A percentile compares a stretch with the other conserved stretches of the same genome.
phyloP scores from a whole-genome alignment of 768 basidiomycete species.

The Hygrophorus pudorinus region DNA sequence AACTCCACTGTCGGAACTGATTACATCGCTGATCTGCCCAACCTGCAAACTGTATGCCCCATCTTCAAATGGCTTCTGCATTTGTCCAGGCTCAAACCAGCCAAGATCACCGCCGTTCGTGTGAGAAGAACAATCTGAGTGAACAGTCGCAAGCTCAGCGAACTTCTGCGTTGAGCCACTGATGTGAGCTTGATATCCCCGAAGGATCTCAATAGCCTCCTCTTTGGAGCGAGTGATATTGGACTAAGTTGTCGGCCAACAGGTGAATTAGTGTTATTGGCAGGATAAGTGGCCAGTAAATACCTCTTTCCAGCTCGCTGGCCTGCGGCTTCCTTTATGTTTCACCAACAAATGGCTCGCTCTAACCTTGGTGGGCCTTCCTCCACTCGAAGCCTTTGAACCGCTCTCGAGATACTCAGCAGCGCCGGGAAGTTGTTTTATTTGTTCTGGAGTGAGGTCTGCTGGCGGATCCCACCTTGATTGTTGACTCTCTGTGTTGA shows the following conservation, averaged over 20 bases:
- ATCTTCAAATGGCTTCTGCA: slow-evolving; percentile 98
- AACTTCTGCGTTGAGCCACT: slow-evolving; percentile 51
- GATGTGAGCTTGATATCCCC: slow-evolving; percentile 54
- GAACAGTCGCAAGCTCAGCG: slow-evolving; percentile 55
- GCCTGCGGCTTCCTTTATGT: slow-evolving; percentile 69
- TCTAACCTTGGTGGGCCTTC: slow-evolving; percentile 41
- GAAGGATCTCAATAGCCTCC: slow-evolving; percentile 78
- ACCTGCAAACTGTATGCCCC: slow-evolving; percentile 64
- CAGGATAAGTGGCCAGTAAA: slow-evolving; percentile 13
- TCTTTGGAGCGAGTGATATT: slow-evolving; percentile 82
- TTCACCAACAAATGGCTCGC: slow-evolving; percentile 97
- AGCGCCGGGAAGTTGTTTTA: slow-evolving; percentile 59
- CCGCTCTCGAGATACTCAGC: slow-evolving; percentile 29
- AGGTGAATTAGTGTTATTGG: slow-evolving; percentile 3
- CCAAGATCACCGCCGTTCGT: slow-evolving; percentile 80
- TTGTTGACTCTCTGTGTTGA: slow-evolving; percentile 55
- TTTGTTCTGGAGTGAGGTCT: slow-evolving; percentile 50
- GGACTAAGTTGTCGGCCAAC: slow-evolving; percentile 25
- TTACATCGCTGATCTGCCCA: slow-evolving; percentile 70
- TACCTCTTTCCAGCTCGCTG: slow-evolving; percentile 82
- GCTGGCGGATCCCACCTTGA: slow-evolving; percentile 78
- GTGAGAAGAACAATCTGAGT: slow-evolving; percentile 91
- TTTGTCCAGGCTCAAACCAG: slow-evolving; percentile 73
- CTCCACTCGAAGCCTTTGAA: slow-evolving; percentile 6
- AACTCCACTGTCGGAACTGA: slow-evolving; percentile 90